These are phyloP conservation scores for Phytopythium ostracodes DNA, from an alignment of 352 stramenopile genomes.

Conservation along the genomic window DNA sequence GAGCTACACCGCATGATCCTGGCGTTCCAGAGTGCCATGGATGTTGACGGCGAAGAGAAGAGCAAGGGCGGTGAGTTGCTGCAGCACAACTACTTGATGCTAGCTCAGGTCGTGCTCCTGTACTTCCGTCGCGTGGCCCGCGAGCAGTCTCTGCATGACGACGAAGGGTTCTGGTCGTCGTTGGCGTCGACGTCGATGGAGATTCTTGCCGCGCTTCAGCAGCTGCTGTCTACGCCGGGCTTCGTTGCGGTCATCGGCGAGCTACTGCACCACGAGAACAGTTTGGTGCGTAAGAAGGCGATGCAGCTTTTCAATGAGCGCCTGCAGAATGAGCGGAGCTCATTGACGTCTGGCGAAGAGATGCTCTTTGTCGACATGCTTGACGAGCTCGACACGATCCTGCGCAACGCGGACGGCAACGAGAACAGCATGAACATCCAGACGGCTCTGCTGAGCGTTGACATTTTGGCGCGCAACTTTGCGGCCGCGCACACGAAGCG, in stretches of 20 bases:
- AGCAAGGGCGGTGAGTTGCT: conserved; percentile 43
- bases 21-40: conserved; percentile 20
- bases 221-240: conserved; percentile 78
- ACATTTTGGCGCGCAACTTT: conserved; percentile 83
- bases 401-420: conserved; percentile 50
- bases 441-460: conserved; percentile 77
- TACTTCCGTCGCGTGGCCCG: conserved; percentile 79
- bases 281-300: conserved; percentile 82
- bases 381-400: conserved; percentile 66
- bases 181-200: conserved; percentile 63
- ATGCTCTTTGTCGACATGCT: conserved; percentile 88
- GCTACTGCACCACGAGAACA: conserved; percentile 82
- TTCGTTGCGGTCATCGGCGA: conserved; percentile 86
- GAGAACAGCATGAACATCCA: conserved; percentile 81
- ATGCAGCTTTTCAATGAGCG: conserved; percentile 89
- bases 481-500: conserved; percentile 59
- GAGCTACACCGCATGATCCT: conserved; percentile 77
- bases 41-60: conserved; percentile 22
- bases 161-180: conserved; percentile 52
- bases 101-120: conserved; percentile 72
- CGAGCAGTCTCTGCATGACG: conserved; percentile 58
- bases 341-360: conserved; percentile 62
- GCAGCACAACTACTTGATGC: conserved; percentile 75
- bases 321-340: conserved; percentile 58
- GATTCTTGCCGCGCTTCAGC: conserved; percentile 71